Conservation (phyloP, 2,329 filamentous ascomycete genomes). For the Neonectria magnoliae region DNA sequence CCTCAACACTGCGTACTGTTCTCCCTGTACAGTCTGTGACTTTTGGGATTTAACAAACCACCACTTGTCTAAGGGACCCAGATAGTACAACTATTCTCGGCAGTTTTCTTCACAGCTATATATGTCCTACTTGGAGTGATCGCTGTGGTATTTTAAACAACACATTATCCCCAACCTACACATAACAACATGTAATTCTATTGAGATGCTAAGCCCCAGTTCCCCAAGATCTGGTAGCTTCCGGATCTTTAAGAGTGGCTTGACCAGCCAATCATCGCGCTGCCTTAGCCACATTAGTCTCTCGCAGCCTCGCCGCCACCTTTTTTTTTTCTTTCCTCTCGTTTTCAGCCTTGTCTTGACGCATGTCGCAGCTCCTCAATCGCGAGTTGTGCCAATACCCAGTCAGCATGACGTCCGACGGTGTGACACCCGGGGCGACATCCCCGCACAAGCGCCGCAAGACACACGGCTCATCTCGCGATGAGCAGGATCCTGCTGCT, state of each 20-base stretch:
- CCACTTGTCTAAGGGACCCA: too few species aligned
- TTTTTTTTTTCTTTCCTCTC: background rate
- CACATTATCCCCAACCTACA: too few species aligned
- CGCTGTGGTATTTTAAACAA: too few species aligned
- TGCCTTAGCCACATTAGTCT: slow-evolving; percentile 2
- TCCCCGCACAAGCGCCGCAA: slow-evolving; percentile 48
- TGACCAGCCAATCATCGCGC: slow-evolving; percentile 27
- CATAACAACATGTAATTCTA: too few species aligned
- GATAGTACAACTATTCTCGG: too few species aligned
- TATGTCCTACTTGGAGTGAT: too few species aligned
- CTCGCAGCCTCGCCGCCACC: slow-evolving; percentile 12
- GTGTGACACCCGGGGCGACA: slow-evolving; percentile 37
- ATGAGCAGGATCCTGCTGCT: slow-evolving; percentile 28
- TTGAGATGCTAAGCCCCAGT: slow-evolving; percentile 14
- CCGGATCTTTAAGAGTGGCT: slow-evolving; percentile 42
- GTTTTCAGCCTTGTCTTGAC: slow-evolving; percentile 35
- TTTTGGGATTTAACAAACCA: too few species aligned
- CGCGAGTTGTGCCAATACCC: background rate
- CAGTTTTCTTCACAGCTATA: too few species aligned
- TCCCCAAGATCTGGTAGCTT: slow-evolving; percentile 39
- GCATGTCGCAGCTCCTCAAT: too few species aligned
- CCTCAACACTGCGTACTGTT: background rate
- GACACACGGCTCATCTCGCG: slow-evolving; percentile 42
- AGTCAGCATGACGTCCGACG: slow-evolving; percentile 44
- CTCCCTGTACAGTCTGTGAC: background rate